Conservation (phyloP, 75 land plant species). For the Pinus tabuliformis region DNA sequence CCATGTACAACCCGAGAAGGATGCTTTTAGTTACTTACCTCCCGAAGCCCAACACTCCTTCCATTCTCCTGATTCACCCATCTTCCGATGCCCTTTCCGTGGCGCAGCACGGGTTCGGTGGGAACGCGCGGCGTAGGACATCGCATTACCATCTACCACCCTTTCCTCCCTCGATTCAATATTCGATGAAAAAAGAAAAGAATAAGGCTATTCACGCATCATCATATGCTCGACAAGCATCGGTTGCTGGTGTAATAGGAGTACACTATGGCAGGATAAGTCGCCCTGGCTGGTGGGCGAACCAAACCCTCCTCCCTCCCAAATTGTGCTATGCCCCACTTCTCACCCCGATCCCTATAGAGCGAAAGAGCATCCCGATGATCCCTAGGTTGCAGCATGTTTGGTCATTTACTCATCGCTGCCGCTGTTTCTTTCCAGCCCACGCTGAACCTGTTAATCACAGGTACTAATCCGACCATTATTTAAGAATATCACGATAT, state of each 20-base stretch:
- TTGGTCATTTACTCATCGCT: background rate
- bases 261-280: background rate
- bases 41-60: no score
- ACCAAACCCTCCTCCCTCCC: background rate
- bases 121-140: no score
- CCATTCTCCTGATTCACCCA: no score
- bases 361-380: background rate
- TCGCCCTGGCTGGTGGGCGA: background rate
- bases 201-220: background rate
- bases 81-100: no score
- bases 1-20: no score
- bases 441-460: background rate
- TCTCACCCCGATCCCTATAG: background rate
- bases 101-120: no score
- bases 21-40: no score
- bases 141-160: no score
- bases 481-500: no score
- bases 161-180: no score
- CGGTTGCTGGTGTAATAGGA: background rate
- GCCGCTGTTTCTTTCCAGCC: background rate
- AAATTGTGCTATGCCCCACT: slow-evolving; percentile 1
- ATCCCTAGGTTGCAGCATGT: slow-evolving; percentile 1
- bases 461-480: background rate
- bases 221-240: background rate
- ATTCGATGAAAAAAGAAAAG: no score